Evolutionary conservation across 106 monocot species (phyloP).

Genomic region (Xerophyta viscosa): DNA sequence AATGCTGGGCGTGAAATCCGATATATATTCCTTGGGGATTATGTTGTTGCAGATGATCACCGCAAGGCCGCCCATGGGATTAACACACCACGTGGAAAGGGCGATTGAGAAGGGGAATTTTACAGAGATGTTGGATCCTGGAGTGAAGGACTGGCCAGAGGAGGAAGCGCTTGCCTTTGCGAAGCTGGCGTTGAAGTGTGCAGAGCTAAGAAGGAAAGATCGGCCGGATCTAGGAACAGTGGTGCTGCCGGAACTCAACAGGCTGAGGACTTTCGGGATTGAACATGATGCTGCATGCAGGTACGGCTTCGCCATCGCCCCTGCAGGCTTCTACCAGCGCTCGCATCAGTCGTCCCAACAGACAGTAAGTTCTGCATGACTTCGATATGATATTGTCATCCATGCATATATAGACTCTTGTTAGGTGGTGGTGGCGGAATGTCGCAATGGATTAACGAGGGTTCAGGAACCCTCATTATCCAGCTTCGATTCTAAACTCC

Average conservation of each 20-base stretch:
- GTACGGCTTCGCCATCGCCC: too few relatives aligned
- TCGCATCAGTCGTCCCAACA: too few relatives aligned
- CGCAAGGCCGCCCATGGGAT: constrained; percentile 45
- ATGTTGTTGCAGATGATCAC: constrained; percentile 57
- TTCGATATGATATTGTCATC: too few relatives aligned
- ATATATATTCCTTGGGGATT: constrained; percentile 52
- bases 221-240: constrained; percentile 37
- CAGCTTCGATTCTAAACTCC: too few relatives aligned
- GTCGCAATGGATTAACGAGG: too few relatives aligned
- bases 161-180: constrained; percentile 24
- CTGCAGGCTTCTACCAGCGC: too few relatives aligned
- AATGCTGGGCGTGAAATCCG: constrained; percentile 59
- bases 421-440: too few relatives aligned
- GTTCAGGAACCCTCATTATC: too few relatives aligned
- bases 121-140: constrained; percentile 28
- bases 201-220: constrained; percentile 36
- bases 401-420: too few relatives aligned
- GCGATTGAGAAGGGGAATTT: constrained; percentile 39
- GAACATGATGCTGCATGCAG: constrained; percentile 1
- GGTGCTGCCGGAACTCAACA: constrained; percentile 33
- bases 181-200: constrained; percentile 25
- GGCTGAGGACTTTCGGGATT: constrained; percentile 16
- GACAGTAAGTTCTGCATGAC: too few relatives aligned
- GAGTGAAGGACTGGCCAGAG: constrained; percentile 38
- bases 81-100: constrained; percentile 23